Base-by-base conservation (phyloP, 805 yeast species). In the Starmera caribaea region DNA sequence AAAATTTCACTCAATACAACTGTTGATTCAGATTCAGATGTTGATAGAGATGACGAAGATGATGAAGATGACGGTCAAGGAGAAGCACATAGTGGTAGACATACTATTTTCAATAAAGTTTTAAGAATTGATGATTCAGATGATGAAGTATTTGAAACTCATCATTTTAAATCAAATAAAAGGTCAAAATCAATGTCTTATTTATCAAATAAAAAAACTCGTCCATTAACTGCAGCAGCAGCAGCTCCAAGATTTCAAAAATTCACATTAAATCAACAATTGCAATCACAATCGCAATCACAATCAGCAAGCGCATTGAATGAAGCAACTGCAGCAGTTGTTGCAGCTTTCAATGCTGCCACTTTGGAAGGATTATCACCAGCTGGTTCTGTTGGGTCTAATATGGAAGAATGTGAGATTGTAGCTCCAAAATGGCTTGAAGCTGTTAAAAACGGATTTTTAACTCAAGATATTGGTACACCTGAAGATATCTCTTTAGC, bases 161-260 rank as follows among this genome's bases (percentile, higher is more conserved):
- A 58, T 40, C 76, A 69, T 28, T 65, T 64, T 38, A 53, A 66
- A 41, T 59, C 61, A 48, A 73, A 68, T 43, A 73, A 79, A 53
- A 65, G 86, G 49, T 77, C 85, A 12, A 79, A 79, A 54, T 78
- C 84, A 13, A 68, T 55, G 76, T 73, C 81, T 30, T 76, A 72
- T 49, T 59, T 77, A 40, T 65, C 71, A 36, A 61, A 66, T 44
- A 77, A 78, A 56, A 73, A 71, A 55, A 61, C 69, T 35, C 66
- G 66, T 17, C 44, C 58, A 14, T 32, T 54, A 35, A 81, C 90
- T 12, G 86, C 86, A 15, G 90, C 90, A 16, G 88, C 88, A 11
- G 87, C 86, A 21, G 85, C 90, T 29, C 92, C 92, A 41, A 68
- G 90, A 51, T 73, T 81, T 10, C 80, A 87, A n/a, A 74, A 76